Evolutionary conservation across 176 grass and related monocot genomes (phyloP), one percentile per base, ranked within the genome.

Genomic region (Eragrostis curvula): DNA sequence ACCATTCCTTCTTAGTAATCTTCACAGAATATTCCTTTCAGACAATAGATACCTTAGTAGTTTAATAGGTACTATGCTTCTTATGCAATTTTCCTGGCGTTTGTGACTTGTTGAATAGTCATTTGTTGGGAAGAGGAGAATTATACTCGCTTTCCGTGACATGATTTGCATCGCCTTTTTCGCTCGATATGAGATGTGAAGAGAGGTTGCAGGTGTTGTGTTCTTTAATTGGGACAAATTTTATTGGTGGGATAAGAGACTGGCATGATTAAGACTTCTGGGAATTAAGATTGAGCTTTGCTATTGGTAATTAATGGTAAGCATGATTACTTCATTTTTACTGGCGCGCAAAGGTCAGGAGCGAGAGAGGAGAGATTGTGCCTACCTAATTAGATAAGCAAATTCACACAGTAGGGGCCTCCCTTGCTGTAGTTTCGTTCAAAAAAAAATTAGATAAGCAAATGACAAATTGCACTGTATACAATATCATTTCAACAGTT

Each of bases 1-100:
- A 11, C 0, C 5, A 51, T 0, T 18, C 7, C 10, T 42, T 23
- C 87, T 7, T 80, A 25, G 87, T 44, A 68, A 53, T 2, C 5
- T 14, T 75, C 81, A 32, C 27, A 32, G 75, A 45, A 89, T 89
- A 84, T 84, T 62, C 75, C 13, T 52, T 13, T 3, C 17, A 61
- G 0, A 8, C n/a, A 12, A 45, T 9, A 60, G 78, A 11, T 12
- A 39, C 61, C 20, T 11, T 51, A 62, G 2, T 80, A 80, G 14
- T 80, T 79, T 72, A 83, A 88, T 46, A 27, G 11, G 5, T 30
- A 65, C 18, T 64, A 36, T 16, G 15, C 1, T 70, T 72, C 56
- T 40, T 41, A 71, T 73, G 68, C 68, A 49, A 29, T 28, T 50
- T 6, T 79, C 12, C 59, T 79, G 60, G 81, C 60, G 60, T 71